These are phyloP conservation scores for Candida yuanshanica DNA, from an alignment of 805 yeast species.

Conservation along the genomic window DNA sequence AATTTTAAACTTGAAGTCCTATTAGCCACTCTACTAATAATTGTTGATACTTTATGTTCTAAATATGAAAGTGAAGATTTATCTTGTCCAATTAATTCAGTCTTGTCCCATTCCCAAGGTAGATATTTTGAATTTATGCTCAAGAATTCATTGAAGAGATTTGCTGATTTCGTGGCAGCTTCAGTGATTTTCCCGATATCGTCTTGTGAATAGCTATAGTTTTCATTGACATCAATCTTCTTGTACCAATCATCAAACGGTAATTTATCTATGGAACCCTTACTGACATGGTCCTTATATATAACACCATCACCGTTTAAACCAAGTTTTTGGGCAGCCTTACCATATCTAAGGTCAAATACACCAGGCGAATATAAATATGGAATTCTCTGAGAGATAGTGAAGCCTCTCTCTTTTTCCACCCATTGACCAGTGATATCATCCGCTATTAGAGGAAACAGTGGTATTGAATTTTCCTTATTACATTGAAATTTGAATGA, in stretches of 20 bases:
- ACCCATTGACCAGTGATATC: constrained; percentile 43
- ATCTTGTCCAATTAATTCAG: constrained; percentile 4
- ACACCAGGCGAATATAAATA: constrained; percentile 45
- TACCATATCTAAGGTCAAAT: constrained; percentile 29
- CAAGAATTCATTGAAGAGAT: constrained; percentile 11
- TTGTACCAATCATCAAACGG: constrained; percentile 39
- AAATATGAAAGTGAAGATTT: constrained; percentile 4
- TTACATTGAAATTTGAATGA: constrained; percentile 31
- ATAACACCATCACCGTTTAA: constrained; percentile 1
- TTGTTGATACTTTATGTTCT: constrained; percentile 7
- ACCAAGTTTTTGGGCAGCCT: constrained; percentile 25
- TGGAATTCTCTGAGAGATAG: constrained; percentile 42
- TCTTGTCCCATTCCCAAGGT: constrained; percentile 20
- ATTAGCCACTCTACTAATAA: constrained; percentile 4
- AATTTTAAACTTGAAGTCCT: not conserved
- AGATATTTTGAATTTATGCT: constrained; percentile 5
- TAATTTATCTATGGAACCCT: constrained; percentile 12
- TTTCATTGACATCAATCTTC: constrained; percentile 43
- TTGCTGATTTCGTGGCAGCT: constrained; percentile 23
- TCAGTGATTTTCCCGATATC: constrained; percentile 33
- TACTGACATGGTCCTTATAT: constrained; percentile 8
- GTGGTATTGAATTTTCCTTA: constrained; percentile 33
- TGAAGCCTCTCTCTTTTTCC: constrained; percentile 24
- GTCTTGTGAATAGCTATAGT: constrained; percentile 33
- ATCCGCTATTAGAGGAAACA: constrained; percentile 57